Percentiles rank a stretch among this genome's conserved stretches.
Evolutionary conservation across 495 filamentous ascomycete genomes (phyloP).

Genomic region (Trichoderma asperelloides): DNA sequence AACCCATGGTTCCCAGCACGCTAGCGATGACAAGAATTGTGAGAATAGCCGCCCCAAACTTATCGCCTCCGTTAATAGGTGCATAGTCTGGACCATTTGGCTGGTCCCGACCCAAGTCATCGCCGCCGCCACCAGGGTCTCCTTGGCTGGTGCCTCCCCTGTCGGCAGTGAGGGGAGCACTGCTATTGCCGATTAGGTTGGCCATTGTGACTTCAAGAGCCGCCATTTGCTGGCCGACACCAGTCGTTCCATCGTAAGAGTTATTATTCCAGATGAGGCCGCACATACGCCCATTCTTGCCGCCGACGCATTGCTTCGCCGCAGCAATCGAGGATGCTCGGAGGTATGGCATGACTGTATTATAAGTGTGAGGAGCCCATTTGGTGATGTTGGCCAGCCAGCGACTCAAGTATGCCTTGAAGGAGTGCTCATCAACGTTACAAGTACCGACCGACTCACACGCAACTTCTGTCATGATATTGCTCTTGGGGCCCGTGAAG

Average conservation of each 20-base stretch:
- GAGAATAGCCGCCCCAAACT: conserved; percentile 51
- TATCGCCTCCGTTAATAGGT: conserved; percentile 42
- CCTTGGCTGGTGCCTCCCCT: conserved; percentile 70
- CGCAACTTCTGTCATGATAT: conserved; percentile 59
- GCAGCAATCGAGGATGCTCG: conserved; percentile 56
- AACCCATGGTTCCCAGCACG: conserved; percentile 23
- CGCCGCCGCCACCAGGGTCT: conserved; percentile 55
- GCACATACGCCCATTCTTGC: conserved; percentile 52
- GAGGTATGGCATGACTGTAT: conserved; percentile 53
- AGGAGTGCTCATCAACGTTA: conserved; percentile 65
- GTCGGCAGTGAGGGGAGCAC: conserved; percentile 51
- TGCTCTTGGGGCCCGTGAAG: conserved; percentile 33
- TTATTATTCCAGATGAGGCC: conserved; percentile 56
- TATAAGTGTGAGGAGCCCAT: conserved; percentile 49
- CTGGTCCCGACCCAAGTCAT: conserved; percentile 24
- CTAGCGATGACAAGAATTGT: conserved; percentile 37
- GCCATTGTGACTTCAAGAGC: conserved; percentile 59
- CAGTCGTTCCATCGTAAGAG: conserved; percentile 46
- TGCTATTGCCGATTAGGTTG: conserved; percentile 39
- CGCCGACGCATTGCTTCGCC: conserved; percentile 53
- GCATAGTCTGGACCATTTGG: conserved; percentile 15
- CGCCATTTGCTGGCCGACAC: conserved; percentile 64
- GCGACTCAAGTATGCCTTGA: conserved; percentile 69
- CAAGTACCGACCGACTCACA: conserved; percentile 59
- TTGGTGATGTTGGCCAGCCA: conserved; percentile 69